Evolutionary conservation across 1,139 yeast genomes (phyloP), one percentile per base, ranked within the genome.

Genomic region (Hemisphaericaspora xylofermentans): DNA sequence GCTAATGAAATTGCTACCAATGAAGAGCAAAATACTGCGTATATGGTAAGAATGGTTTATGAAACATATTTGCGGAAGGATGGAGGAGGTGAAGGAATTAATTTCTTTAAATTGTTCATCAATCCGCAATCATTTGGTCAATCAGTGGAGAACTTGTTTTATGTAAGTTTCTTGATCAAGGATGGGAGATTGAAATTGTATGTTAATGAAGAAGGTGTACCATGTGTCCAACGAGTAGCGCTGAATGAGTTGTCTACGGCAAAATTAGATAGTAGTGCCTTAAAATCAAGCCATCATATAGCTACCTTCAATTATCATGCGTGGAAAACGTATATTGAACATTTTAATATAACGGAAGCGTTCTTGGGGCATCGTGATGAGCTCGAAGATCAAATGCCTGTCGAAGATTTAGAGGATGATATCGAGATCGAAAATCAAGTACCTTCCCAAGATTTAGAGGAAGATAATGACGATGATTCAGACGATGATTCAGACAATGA

Each of bases 61-160:
- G 56, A 64, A 51, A 51, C 63, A 49, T 49, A 71, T 70, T 36
- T 56, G 36, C 38, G 57, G 46, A 48, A 69, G 60, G 57, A 53
- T 22, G 49, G 44, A 4, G 49, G 44, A 4, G 50, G 60, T 1
- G 54, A 58, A 7, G 75, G 73, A 1, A 70, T 88, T 9, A 80
- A 80, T 44, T 66, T 88, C 41, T 86, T 79, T 56, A 67, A 72
- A 46, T 83, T 86, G 51, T 76, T 88, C 44, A 68, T 89, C 29
- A 81, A 91, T 55, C 96, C 96, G 0, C 43, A 63, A 7, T 83
- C 93, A 5, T 91, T 84, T 61, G 72, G 85, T 2, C 91, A 85
- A 56, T 78, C 93, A 4, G 80, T 89, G 4, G 97, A 91, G 56
- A 88, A 88, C 56, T 64, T 91, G 50, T 91, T 89, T 56, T 86